A percentile compares a stretch with the other conserved stretches of the same genome.
phyloP scores from a whole-genome alignment of 2,329 filamentous ascomycete genomes.

The Gremmenia infestans region DNA sequence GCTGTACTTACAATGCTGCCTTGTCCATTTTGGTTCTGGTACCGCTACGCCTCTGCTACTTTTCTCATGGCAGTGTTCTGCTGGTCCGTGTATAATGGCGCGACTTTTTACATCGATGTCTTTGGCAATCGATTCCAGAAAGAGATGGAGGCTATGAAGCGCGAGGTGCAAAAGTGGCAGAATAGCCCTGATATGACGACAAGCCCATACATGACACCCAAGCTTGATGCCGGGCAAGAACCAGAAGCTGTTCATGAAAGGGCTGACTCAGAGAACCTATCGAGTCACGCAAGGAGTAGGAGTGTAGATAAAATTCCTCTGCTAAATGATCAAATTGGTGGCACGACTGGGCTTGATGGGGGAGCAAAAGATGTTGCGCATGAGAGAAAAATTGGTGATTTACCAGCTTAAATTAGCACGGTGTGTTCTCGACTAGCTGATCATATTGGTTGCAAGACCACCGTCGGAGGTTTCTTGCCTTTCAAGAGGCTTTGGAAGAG shows the following conservation, averaged over 20 bases:
- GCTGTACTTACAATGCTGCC: constrained; percentile 91
- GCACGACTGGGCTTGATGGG: constrained; percentile 40
- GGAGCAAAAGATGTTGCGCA: constrained; percentile 42
- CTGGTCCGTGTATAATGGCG: constrained; percentile 95
- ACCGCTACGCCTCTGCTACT: constrained; percentile 66
- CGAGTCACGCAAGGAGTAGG: constrained; percentile 12
- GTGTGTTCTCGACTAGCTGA: neutral
- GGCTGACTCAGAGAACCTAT: constrained; percentile 5
- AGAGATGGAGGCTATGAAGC: constrained; percentile 83
- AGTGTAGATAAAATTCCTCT: constrained; percentile 53
- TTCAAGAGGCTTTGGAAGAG: neutral
- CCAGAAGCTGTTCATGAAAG: constrained; percentile 13
- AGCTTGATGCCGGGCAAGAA: constrained; percentile 18
- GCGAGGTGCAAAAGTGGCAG: constrained; percentile 88
- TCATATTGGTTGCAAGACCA: neutral
- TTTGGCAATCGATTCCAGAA: constrained; percentile 97
- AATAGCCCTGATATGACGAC: constrained; percentile 46
- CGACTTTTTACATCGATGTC: constrained; percentile 96
- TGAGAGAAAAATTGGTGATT: constrained; percentile 40
- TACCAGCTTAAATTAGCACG: constrained; percentile 19
- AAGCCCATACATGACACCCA: constrained; percentile 38
- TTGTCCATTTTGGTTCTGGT: constrained; percentile 93
- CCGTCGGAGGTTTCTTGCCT: neutral
- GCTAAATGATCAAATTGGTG: constrained; percentile 43
- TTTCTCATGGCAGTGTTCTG: constrained; percentile 83